A percentile compares a stretch with the other conserved stretches of the same genome.
Conservation (phyloP, 2,329 filamentous ascomycete genomes). For the Fusarium agapanthi region DNA sequence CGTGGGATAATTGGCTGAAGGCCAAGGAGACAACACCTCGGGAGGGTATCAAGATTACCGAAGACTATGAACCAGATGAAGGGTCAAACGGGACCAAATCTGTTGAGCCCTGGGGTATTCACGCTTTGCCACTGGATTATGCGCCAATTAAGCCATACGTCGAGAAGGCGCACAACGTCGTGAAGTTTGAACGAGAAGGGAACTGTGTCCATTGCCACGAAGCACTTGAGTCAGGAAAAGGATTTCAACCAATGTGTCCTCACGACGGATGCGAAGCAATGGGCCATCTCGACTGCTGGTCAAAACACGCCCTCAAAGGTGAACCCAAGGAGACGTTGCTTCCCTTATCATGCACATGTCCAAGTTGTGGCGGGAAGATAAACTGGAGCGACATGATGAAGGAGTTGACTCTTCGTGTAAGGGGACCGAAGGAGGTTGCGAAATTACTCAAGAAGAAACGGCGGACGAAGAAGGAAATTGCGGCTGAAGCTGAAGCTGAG, state of each 20-base stretch:
- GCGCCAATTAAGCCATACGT: constrained; percentile 61
- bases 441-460: constrained; percentile 69
- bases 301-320: constrained; percentile 57
- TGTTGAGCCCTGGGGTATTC: constrained; percentile 56
- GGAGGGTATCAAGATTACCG: constrained; percentile 60
- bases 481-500: constrained; percentile 12
- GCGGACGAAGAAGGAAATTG: constrained; percentile 39
- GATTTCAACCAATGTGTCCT: constrained; percentile 66
- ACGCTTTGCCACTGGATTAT: constrained; percentile 65
- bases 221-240: constrained; percentile 55
- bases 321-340: constrained; percentile 60
- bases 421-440: constrained; percentile 75
- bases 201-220: constrained; percentile 62
- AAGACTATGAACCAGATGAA: constrained; percentile 59
- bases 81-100: background rate
- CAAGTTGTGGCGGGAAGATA: constrained; percentile 69
- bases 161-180: constrained; percentile 62
- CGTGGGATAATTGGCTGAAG: constrained; percentile 71
- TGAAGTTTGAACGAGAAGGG: constrained; percentile 65
- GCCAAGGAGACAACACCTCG: constrained; percentile 58
- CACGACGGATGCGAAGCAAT: constrained; percentile 63
- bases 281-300: constrained; percentile 69
- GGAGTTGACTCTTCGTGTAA: constrained; percentile 78
- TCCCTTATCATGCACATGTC: constrained; percentile 76
- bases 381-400: constrained; percentile 83